Conservation (phyloP, 176 grass and related monocot genomes). For the Tillandsia leiboldiana region DNA sequence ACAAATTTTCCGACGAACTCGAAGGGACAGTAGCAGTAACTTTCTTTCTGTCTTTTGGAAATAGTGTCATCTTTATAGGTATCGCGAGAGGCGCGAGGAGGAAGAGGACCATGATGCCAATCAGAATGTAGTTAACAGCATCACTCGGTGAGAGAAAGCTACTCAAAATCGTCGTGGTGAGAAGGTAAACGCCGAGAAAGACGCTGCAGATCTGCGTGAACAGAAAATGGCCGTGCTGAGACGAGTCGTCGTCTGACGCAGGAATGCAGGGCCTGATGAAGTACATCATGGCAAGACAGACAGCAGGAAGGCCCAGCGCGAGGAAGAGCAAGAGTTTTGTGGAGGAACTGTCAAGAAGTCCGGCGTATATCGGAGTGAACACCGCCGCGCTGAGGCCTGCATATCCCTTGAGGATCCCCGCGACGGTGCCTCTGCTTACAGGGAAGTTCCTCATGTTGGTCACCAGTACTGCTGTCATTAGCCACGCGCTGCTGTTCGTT, state of each 20-base stretch:
- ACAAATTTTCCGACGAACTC: constrained; percentile 4
- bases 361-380: constrained; percentile 67
- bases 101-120: constrained; percentile 55
- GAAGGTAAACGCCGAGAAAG: constrained; percentile 69
- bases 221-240: constrained; percentile 58
- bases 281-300: constrained; percentile 70
- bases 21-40: not conserved
- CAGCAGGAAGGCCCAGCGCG: constrained; percentile 49
- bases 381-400: constrained; percentile 70
- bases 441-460: constrained; percentile 99
- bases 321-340: constrained; percentile 53
- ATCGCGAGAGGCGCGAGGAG: constrained; percentile 67
- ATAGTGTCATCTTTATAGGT: constrained; percentile 95
- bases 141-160: constrained; percentile 31
- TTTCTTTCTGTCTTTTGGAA: constrained; percentile 38
- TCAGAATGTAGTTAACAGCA: constrained; percentile 43
- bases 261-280: constrained; percentile 79
- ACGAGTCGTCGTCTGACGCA: constrained; percentile 48
- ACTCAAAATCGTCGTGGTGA: constrained; percentile 47
- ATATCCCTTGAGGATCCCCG: constrained; percentile 87
- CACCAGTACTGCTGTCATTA: constrained; percentile 61
- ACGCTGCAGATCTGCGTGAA: constrained; percentile 59
- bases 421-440: constrained; percentile 72
- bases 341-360: constrained; percentile 53
- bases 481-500: constrained; percentile 77